phyloP scores from a whole-genome alignment of 2,329 filamentous ascomycete species.

The Colletotrichum incanum region DNA sequence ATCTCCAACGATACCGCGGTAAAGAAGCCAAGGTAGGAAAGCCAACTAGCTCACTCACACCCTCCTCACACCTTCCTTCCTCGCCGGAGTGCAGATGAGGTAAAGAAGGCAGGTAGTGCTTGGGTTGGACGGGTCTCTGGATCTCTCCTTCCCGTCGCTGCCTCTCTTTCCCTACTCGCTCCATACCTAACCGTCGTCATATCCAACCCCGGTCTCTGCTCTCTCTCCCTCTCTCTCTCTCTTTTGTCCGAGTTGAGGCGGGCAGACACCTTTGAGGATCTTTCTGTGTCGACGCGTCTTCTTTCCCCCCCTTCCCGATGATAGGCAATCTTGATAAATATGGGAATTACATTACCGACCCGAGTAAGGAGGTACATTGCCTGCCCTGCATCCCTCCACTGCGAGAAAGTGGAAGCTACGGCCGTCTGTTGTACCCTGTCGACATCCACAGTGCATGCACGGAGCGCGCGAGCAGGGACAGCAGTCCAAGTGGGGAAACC shows the following conservation, averaged over 20 bases:
- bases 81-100: neutral
- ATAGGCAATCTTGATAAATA: slow-evolving; percentile 28
- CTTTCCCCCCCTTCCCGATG: slow-evolving; percentile 2
- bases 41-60: neutral
- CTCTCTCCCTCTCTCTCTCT: neutral
- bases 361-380: slow-evolving; percentile 11
- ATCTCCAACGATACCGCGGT: neutral
- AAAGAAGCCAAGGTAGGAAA: slow-evolving; percentile 12
- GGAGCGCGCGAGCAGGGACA: slow-evolving; percentile 35
- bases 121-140: neutral
- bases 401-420: slow-evolving; percentile 1
- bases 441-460: slow-evolving; percentile 32
- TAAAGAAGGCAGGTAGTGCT: neutral
- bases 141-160: neutral
- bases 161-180: neutral
- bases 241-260: neutral
- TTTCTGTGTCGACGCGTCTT: neutral
- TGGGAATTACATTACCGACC: slow-evolving; percentile 24
- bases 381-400: neutral
- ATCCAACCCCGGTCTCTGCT: neutral
- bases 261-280: neutral
- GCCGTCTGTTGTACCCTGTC: slow-evolving; percentile 1
- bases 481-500: slow-evolving; percentile 21
- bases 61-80: slow-evolving; percentile 9
- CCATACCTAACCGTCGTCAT: neutral